phyloP scores from a whole-genome alignment of 2,329 filamentous ascomycete species.

The Fusarium oxysporum region DNA sequence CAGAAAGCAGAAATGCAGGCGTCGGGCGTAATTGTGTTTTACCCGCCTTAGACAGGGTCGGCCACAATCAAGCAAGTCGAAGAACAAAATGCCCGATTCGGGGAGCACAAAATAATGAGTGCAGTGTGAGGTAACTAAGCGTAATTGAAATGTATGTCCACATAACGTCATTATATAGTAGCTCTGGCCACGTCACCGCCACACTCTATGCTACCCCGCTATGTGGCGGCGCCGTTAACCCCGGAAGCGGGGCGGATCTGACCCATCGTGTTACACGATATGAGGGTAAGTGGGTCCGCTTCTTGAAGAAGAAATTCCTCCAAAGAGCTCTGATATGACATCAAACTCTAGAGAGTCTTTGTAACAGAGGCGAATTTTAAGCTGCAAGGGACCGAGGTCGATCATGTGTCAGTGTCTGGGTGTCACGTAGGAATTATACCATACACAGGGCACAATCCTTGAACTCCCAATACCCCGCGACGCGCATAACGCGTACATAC shows the following conservation, averaged over 20 bases:
- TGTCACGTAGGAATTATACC: background rate
- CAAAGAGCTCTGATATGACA: constrained; percentile 4
- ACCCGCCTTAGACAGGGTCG: background rate
- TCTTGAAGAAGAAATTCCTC: background rate
- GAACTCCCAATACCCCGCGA: constrained; percentile 21
- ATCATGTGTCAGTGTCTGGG: background rate
- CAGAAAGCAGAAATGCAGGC: constrained; percentile 6
- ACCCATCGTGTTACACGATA: constrained; percentile 3
- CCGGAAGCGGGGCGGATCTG: background rate
- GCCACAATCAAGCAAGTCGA: background rate
- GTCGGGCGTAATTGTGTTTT: constrained; percentile 1
- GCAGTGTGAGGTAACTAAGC: constrained; percentile 6
- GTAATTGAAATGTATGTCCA: background rate
- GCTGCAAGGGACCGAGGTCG: constrained; percentile 19
- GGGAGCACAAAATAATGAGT: background rate
- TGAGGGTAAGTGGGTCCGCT: constrained; percentile 7
- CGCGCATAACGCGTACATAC: constrained; percentile 28
- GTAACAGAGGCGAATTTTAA: background rate
- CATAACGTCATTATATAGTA: background rate
- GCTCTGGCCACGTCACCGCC: constrained; percentile 33
- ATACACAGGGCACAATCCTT: background rate
- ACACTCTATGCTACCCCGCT: constrained; percentile 22
- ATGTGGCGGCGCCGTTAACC: constrained; percentile 23
- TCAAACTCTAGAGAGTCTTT: background rate
- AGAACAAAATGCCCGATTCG: background rate